Evolutionary conservation across 1,139 yeast genomes (phyloP).

Genomic region (Tardiomyces digboiensis): DNA sequence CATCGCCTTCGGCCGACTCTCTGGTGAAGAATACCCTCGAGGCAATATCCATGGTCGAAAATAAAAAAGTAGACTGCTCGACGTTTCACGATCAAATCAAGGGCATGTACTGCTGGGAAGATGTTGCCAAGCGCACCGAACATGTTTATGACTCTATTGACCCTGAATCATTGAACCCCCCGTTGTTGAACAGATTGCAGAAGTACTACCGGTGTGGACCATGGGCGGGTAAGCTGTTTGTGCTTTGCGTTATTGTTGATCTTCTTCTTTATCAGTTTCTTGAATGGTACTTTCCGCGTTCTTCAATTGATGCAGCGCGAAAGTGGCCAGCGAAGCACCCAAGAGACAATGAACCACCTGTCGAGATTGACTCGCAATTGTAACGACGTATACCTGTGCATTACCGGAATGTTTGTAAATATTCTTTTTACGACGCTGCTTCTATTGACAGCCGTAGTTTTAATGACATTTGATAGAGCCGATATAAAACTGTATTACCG

Average conservation of each 20-base stretch:
- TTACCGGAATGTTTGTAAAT: no score
- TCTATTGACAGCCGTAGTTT: no score
- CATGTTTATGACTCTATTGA: slow-evolving; percentile 60
- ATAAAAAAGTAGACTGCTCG: slow-evolving; percentile 57
- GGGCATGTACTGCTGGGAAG: slow-evolving; percentile 86
- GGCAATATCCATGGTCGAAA: slow-evolving; percentile 52
- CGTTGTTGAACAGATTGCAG: slow-evolving; percentile 43
- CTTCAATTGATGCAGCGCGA: slow-evolving; percentile 55
- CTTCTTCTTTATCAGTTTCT: slow-evolving; percentile 51
- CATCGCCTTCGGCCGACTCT: slow-evolving; percentile 78
- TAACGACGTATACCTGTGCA: no score
- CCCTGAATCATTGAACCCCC: slow-evolving; percentile 34
- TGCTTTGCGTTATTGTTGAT: slow-evolving; percentile 72
- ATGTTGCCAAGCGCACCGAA: slow-evolving; percentile 82
- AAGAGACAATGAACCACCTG: no score
- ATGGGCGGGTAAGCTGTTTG: slow-evolving; percentile 79
- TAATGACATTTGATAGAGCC: no score
- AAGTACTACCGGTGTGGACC: slow-evolving; percentile 67
- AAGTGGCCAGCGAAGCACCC: slow-evolving; percentile 62
- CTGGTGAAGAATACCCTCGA: slow-evolving; percentile 56
- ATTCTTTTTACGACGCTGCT: no score
- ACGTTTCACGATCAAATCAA: slow-evolving; percentile 70
- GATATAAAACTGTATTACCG: no score
- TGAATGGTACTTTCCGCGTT: slow-evolving; percentile 63
- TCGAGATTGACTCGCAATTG: no score